Base-by-base conservation (phyloP, 495 filamentous ascomycete genomes). In the Durotheca rogersii region DNA sequence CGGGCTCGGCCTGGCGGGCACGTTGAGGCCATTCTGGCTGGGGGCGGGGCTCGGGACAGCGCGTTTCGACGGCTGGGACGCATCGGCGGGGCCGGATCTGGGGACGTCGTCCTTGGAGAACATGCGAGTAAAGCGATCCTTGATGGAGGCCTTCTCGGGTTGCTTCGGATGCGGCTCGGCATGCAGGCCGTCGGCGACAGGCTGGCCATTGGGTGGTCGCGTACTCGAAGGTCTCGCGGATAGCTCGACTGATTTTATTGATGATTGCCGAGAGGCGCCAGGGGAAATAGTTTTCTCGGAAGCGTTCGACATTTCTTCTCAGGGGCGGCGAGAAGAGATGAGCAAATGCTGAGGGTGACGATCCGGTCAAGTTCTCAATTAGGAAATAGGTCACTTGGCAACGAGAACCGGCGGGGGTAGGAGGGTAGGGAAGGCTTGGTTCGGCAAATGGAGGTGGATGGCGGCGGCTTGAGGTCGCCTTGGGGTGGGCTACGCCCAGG, bases 111-210 rank as follows among this genome's bases (percentile, higher is more conserved):
- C 70, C 42, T 72, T 72, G 39, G 72, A 76, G 58, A 78, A 76
- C 68, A 76, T 78, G 62, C 74, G 69, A 20, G 72, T 72, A 42
- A 76, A 50, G 35, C 72, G 67, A 51, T 74, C 70, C 57, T 76
- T 78, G 53, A 78, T 69, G 12, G 73, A 73, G 5, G 60, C 53
- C 60, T 73, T 75, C 42, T 76, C 73, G 57, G 63, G 63, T 35
- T 66, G 63, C 48, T 67, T 76, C 49, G 66, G 58, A 47, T 51
- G 53, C 50, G 44, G 34, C 21, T 68, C 54, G 56, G 56, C 60
- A 45, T 56, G 34, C 10, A 45, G 38, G 46, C 17, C 33, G 25
- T 58, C 61, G 12, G 56, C 60, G 29, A 50, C 32, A 41, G 56
- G 43, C 18, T 58, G 55, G 6, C 71, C 71, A 60, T 74, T 69